Conservation (phyloP, 2,329 filamentous ascomycete genomes). For the Ilyonectria robusta region DNA sequence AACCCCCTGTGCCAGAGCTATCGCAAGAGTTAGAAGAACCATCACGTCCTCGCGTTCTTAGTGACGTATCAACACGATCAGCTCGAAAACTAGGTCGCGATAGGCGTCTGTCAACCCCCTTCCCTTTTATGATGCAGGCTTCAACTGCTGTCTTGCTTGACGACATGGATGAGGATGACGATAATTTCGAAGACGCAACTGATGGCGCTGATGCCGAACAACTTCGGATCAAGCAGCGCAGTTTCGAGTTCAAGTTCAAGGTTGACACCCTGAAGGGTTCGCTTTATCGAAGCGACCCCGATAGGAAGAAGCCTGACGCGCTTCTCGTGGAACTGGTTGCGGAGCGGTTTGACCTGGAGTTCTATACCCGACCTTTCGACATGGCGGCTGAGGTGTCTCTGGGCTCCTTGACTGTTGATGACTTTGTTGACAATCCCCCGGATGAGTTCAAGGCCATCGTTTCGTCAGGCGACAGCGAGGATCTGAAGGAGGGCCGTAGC, state of each 20-base stretch:
- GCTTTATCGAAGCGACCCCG: constrained; percentile 87
- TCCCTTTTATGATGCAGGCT: constrained; percentile 79
- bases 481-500: constrained; percentile 82
- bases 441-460: constrained; percentile 97
- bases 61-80: constrained; percentile 61
- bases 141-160: constrained; percentile 85
- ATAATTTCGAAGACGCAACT: constrained; percentile 76
- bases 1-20: constrained; percentile 34
- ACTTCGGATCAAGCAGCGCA: constrained; percentile 86
- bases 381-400: constrained; percentile 94
- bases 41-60: constrained; percentile 61
- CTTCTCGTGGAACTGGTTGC: constrained; percentile 93
- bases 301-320: constrained; percentile 81
- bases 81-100: constrained; percentile 62
- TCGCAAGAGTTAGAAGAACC: constrained; percentile 46
- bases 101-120: constrained; percentile 76
- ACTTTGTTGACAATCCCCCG: constrained; percentile 91
- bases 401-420: constrained; percentile 88
- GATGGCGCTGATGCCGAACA: constrained; percentile 70
- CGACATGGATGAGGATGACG: constrained; percentile 78
- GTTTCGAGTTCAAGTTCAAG: constrained; percentile 96
- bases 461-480: constrained; percentile 82
- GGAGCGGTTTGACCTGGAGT: constrained; percentile 88
- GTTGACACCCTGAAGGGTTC: constrained; percentile 96
- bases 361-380: constrained; percentile 90